Percentiles rank a stretch among this genome's conserved stretches.
These are phyloP conservation scores for Sarcodon aspratus DNA, from an alignment of 768 basidiomycete species.

Conservation along the genomic window DNA sequence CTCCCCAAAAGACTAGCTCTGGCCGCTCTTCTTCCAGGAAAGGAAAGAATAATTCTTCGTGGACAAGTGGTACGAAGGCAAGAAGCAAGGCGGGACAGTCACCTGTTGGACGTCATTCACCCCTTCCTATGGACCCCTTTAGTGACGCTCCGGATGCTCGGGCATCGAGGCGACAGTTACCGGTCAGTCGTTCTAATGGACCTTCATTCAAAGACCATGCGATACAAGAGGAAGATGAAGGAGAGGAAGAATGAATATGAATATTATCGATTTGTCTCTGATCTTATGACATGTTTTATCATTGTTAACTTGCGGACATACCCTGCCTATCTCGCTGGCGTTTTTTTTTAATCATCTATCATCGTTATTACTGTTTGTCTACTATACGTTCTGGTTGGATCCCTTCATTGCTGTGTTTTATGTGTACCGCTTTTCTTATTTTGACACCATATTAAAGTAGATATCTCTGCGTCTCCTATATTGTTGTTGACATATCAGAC, in stretches of 20 bases:
- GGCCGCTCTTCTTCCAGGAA: conserved; percentile 5
- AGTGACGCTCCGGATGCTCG: conserved; percentile 39
- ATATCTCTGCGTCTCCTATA: too few species aligned
- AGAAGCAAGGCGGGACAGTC: conserved; percentile 35
- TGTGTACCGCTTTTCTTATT: too few species aligned
- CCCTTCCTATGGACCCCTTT: conserved; percentile 39
- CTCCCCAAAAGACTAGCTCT: conserved; percentile 3
- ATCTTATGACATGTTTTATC: not conserved
- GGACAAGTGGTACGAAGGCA: conserved; percentile 8
- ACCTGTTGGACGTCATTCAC: conserved; percentile 47
- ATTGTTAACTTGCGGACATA: not conserved
- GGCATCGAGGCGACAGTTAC: conserved; percentile 57
- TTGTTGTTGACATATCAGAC: too few species aligned
- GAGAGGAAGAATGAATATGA: conserved; percentile 47
- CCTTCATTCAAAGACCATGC: conserved; percentile 51
- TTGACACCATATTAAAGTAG: too few species aligned
- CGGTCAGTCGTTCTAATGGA: conserved; percentile 46
- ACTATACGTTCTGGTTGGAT: too few species aligned
- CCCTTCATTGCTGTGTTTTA: too few species aligned
- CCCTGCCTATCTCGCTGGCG: not conserved
- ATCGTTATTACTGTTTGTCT: not conserved
- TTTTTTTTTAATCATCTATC: not conserved
- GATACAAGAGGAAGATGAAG: conserved; percentile 83
- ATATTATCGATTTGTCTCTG: conserved; percentile 2
- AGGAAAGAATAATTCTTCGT: conserved; percentile 4